Percentiles rank a stretch among this genome's conserved stretches.
These are phyloP conservation scores for Ustilago cynodontis DNA, from an alignment of 1,284 basidiomycete genomes.

Conservation along the genomic window DNA sequence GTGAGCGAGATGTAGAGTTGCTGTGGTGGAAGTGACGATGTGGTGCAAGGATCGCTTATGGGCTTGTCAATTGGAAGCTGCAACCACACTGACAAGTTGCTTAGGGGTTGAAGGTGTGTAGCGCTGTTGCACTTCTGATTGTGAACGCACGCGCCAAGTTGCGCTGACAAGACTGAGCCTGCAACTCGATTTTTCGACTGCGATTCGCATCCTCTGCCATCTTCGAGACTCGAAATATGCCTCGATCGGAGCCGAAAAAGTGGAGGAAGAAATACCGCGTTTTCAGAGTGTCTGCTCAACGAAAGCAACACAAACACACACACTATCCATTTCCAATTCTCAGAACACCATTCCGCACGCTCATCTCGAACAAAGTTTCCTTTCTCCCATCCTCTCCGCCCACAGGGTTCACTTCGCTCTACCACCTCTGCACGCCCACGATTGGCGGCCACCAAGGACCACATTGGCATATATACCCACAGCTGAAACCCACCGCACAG, in stretches of 20 bases:
- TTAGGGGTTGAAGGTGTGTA: background rate
- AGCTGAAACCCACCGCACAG: background rate
- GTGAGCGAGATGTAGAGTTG: background rate
- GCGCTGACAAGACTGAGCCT: constrained; percentile 6
- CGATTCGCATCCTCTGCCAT: background rate
- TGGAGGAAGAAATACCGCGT: constrained; percentile 24
- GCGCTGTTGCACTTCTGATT: background rate
- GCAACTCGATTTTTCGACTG: background rate
- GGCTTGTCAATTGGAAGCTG: background rate
- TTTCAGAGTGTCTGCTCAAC: constrained; percentile 8
- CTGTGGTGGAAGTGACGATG: background rate
- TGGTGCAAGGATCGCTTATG: background rate
- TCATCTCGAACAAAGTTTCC: background rate
- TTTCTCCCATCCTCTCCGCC: background rate
- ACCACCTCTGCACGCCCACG: too few species aligned
- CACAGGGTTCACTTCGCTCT: background rate
- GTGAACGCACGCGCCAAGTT: constrained; percentile 39
- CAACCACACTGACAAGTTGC: background rate
- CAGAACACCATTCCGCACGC: constrained; percentile 11
- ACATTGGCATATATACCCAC: background rate
- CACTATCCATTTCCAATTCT: background rate
- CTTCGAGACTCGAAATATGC: background rate
- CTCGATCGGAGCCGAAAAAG: constrained; percentile 36
- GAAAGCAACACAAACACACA: constrained; percentile 8
- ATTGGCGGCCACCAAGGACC: too few species aligned